Base-by-base conservation (phyloP, 495 filamentous ascomycete species). In the Podospora comata region DNA sequence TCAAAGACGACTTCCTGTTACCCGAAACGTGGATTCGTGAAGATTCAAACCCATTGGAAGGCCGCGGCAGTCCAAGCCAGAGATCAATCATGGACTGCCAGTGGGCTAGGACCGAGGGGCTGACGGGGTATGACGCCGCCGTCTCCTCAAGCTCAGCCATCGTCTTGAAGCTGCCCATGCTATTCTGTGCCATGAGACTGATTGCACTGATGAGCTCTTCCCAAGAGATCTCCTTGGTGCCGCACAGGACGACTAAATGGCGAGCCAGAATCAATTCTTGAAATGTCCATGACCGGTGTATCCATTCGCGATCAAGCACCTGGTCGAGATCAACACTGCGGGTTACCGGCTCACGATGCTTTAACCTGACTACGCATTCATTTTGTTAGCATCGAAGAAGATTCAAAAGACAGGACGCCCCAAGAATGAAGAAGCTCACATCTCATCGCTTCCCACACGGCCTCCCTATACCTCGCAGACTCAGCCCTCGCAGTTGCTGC, bases 211-310 rank as follows among this genome's bases (percentile, higher is more conserved):
- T 19, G 6, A 69, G 60, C 9, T 67, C 64, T 6, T 69, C 72
- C 63, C 70, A 68, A 3, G 1, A 32, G 0, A 67, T 23, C 0
- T 39, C 19, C 7, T 67, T 44, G 18, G 56, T 27, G 18, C 70
- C 68, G 48, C 68, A 72, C 0, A 74, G 30, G 11, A 74, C 30
- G 3, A 68, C 27, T 0, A 64, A 68, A 23, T 65, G 32, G 34
- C 28, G n/a, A 0, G 72, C 39, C 16, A 72, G 63, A 3, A 70
- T 64, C 13, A 72, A 55, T 39, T 74, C 72, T 32, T 74, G 72
- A 60, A 72, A 67, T 6, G 72, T 74, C 72, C 70, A 70, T 15
- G 72, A 62, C 11, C 72, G 64, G 18, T 58, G 64, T 28, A 65
- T 56, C 72, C 68, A 70, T 34, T 53, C 39, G 3, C 64, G 54